Evolutionary conservation across 1,139 yeast genomes (phyloP).

Genomic region (Blastobotrys arbuscula): DNA sequence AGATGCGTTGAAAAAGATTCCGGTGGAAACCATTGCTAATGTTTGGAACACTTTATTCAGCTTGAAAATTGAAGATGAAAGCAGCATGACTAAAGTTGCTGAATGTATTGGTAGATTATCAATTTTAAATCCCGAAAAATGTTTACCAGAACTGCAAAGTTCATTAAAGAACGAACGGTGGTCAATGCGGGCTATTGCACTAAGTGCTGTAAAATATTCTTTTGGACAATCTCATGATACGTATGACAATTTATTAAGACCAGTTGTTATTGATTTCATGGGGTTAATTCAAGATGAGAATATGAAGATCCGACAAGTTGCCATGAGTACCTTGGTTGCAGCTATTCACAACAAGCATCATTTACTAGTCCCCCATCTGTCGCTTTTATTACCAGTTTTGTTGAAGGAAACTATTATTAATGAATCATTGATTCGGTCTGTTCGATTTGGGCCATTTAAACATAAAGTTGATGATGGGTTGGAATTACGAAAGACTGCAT

Average conservation of each 20-base stretch:
- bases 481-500: conserved; percentile 66
- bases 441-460: conserved; percentile 85
- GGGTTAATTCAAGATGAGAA: conserved; percentile 32
- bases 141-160: conserved; percentile 27
- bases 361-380: conserved; percentile 44
- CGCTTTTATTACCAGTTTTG: conserved; percentile 48
- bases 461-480: conserved; percentile 77
- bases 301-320: conserved; percentile 42
- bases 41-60: conserved; percentile 29
- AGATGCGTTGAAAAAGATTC: conserved; percentile 10
- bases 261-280: conserved; percentile 37
- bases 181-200: conserved; percentile 28
- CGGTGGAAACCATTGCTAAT: conserved; percentile 14
- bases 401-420: conserved; percentile 53
- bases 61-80: conserved; percentile 26
- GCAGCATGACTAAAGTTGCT: conserved; percentile 32
- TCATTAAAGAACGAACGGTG: conserved; percentile 24
- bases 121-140: conserved; percentile 27
- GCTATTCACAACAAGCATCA: conserved; percentile 56
- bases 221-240: conserved; percentile 28
- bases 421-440: conserved; percentile 53
- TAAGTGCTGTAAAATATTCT: conserved; percentile 37
- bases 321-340: conserved; percentile 55
- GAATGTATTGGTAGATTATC: conserved; percentile 37
- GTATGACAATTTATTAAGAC: conserved; percentile 29